Percentiles rank a stretch among this genome's conserved stretches.
Evolutionary conservation across 1,284 basidiomycete species (phyloP).

Genomic region (Pseudozyma tsukubaensis): DNA sequence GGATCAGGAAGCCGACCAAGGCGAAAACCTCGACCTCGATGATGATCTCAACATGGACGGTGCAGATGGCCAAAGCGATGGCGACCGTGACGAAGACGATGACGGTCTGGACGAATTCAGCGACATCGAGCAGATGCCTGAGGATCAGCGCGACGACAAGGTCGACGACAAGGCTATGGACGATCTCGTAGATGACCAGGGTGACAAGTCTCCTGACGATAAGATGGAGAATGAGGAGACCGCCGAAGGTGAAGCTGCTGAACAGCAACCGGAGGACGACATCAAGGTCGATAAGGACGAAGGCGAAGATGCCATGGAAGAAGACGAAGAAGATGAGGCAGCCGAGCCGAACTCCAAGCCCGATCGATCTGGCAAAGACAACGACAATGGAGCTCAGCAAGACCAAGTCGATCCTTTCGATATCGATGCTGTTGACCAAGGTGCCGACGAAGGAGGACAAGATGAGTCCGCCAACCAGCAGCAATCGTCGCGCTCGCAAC

Average conservation of each 20-base stretch:
- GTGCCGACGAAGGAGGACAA: conserved; percentile 46
- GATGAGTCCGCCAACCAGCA: conserved; percentile 46
- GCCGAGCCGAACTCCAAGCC: conserved; percentile 24
- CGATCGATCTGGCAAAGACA: conserved; percentile 15
- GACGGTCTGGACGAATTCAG: conserved; percentile 76
- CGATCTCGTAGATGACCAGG: conserved; percentile 41
- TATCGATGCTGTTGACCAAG: conserved; percentile 43
- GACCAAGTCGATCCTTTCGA: conserved; percentile 36
- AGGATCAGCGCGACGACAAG: conserved; percentile 30
- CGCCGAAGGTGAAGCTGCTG: conserved; percentile 33
- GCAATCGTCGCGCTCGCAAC: conserved; percentile 43
- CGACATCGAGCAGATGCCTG: conserved; percentile 75
- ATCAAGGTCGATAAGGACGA: conserved; percentile 45
- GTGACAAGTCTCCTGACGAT: conserved; percentile 42
- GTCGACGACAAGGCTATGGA: conserved; percentile 35
- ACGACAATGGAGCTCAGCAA: conserved; percentile 12
- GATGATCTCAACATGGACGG: conserved; percentile 63
- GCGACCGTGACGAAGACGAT: conserved; percentile 67
- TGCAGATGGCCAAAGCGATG: conserved; percentile 42
- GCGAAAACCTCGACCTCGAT: conserved; percentile 66
- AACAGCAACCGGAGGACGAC: conserved; percentile 42
- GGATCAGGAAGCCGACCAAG: conserved; percentile 64
- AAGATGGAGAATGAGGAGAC: conserved; percentile 64
- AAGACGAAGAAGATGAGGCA: conserved; percentile 38
- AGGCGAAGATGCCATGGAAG: conserved; percentile 48